Evolutionary conservation across 345 rosid genomes (phyloP), one percentile per base, ranked within the genome.

Genomic region (Acer campestre): DNA sequence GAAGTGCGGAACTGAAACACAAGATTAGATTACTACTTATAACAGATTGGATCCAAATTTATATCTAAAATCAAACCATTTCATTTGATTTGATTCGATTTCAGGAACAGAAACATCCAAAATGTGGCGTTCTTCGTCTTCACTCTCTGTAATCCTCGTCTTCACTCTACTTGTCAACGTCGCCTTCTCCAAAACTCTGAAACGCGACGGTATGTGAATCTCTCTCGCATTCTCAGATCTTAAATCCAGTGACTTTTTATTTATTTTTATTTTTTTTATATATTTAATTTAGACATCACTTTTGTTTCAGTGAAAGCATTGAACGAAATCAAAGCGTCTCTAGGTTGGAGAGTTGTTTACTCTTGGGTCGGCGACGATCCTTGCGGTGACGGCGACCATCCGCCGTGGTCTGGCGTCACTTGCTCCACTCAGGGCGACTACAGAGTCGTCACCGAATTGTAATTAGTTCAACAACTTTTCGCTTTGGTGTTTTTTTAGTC

Each of bases 331-430:
- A 95, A 95, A 84, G 93, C 99, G 42, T 95, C 98, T 38, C 89
- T 95, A 17, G 99, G 99, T 40, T 95, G 99, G 99, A 88, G 97
- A 82, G 98, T 95, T 46, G 96, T 93, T 22, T 95, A 95, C 80
- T 87, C 98, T 18, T 95, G 99, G 99, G 90, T 95, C 10, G 99
- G 99, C 66, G 99, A 95, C 8, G 99, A 95, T 81, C 99, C 99
- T 18, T 95, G 99, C 16, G 98, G 98, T 14, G 98, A 92, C 77
- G 94, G 93, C 14, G 92, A 88, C 68, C 91, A 89, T 67, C 97
- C 88, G 20, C 94, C 98, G 31, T 93, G 99, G 99, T 90, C 96
- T 59, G 99, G 99, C 71, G 97, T 95, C 78, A 93, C 97, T 2
- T 95, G 99, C 82, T 89, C 97, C 18, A 87, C 93, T 42, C 89